Percentiles rank a stretch among this genome's conserved stretches.
Conservation (phyloP, 176 grass and related monocot genomes). For the Microstegium vimineum region DNA sequence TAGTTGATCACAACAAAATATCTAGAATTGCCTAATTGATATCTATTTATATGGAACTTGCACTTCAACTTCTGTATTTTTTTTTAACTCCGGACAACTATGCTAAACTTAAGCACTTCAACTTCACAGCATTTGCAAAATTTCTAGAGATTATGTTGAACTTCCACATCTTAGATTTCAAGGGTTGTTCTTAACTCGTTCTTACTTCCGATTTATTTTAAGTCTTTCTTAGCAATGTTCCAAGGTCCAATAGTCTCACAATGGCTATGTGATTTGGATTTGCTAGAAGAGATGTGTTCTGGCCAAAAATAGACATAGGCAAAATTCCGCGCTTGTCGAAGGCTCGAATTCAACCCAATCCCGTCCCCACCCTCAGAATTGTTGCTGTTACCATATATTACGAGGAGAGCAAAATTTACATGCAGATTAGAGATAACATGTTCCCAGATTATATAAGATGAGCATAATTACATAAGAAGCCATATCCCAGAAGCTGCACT, state of each 20-base stretch:
- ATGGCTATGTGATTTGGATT: background rate
- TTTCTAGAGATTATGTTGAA: background rate
- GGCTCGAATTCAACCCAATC: background rate
- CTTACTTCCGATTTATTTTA: background rate
- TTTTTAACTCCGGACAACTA: too few relatives aligned
- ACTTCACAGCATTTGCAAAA: background rate
- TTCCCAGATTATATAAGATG: conserved; percentile 7
- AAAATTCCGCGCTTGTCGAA: background rate
- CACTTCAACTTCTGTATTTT: background rate
- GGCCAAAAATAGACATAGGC: background rate
- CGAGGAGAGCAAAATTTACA: background rate
- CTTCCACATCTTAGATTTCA: background rate
- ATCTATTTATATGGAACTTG: too few relatives aligned
- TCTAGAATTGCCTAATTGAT: too few relatives aligned
- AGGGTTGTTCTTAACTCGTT: background rate
- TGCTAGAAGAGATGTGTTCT: background rate
- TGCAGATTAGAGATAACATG: background rate
- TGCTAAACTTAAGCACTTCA: background rate
- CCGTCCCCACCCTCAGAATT: background rate
- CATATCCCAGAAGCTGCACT: conserved; percentile 15
- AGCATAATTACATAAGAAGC: conserved; percentile 26
- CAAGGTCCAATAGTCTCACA: background rate
- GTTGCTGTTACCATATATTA: background rate
- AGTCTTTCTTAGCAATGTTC: background rate
- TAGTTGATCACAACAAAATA: too few relatives aligned